Evolutionary conservation across 192 early-diverging fungal genomes (phyloP), one percentile per base, ranked within the genome.

Genomic region (Bifiguratus adelaidae): DNA sequence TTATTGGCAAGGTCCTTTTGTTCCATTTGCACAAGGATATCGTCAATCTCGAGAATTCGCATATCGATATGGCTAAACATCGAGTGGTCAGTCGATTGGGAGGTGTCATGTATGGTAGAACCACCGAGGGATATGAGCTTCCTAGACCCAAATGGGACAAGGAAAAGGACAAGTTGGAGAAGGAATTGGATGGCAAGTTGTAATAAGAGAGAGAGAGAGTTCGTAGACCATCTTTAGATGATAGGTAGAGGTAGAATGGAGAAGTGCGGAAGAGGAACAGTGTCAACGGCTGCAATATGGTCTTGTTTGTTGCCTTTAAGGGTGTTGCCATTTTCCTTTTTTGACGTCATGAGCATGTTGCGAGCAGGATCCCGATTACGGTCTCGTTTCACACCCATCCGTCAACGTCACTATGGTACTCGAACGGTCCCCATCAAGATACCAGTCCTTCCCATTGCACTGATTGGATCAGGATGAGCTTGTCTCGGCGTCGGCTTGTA

Each of bases 401-500:
- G n/a, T n/a, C n/a, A n/a, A n/a, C n/a, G n/a, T n/a, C n/a, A n/a
- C n/a, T n/a, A n/a, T n/a, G n/a, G n/a, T n/a, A n/a, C n/a, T n/a
- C n/a, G n/a, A n/a, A n/a, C n/a, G n/a, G n/a, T n/a, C 15, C 24
- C 38, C 4, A 45, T 62, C 15, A 27, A 36, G 2, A 50, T 64
- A 20, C 61, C 61, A 25, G 47, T 41, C 18, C 25, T 70, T 33
- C 63, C 76, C 13, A 28, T 70, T 27, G 54, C 42, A 7, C 46
- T 78, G 0, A 66, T 70, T 25, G 37, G 57, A 4, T 44, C 65
- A 16, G 62, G 67, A 0, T 29, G 70, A 12, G 52, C 56, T 1
- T 50, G 71, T 15, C 55, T 68, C 6, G 44, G 49, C 9, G 15
- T 64, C 7, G 70, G 70, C 2, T 44, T 78, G 3, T 78, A 70